Base-by-base conservation (phyloP, 345 rosid species). In the Brassica nigra region DNA sequence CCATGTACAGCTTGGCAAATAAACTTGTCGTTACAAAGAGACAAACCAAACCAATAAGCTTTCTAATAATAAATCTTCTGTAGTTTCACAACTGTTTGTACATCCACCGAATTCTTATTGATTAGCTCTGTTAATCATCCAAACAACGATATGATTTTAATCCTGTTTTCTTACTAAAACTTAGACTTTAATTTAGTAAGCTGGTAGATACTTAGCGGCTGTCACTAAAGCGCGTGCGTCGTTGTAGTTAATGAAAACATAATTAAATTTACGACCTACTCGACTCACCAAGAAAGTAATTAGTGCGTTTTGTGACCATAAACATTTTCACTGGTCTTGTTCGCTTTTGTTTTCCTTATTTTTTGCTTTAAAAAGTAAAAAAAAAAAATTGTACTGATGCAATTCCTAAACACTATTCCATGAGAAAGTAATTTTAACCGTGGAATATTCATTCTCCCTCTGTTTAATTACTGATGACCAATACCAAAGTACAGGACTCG, bases 1-100 rank as follows among this genome's bases (percentile, higher is more conserved):
- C 70, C 9, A 68, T 37, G 67, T 74, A 70, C 83, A 80, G 83
- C n/a, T 75, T 70, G 76, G 72, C 75, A 75, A 29, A 8, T 62
- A 64, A 64, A 3, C 23, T 80, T 80, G 83, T 75, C 62, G 31
- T 42, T 73, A 39, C 68, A 75, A 80, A 70, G 62, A 62, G 79
- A 80, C 83, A 80, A 54, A 62, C 28, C 3, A 68, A 18, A 37
- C 33, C 23, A n/a, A 10, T 8, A 74, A 74, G 12, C 1, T 34
- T 80, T 23, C 11, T 49, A 23, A 30, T 30, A 39, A 39, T 44
- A 49, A 49, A 36, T 62, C 65, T 12, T 63, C 10, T 6, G 28
- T 62, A 58, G 33, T 28, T 15, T 58, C 55, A 12, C 39, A 5
- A 0, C 36, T 65, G 72, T 10, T 68, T 62, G 27, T 4, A 34